These are phyloP conservation scores for Cerioporus squamosus DNA, from an alignment of 1,284 basidiomycete species.

Conservation along the genomic window DNA sequence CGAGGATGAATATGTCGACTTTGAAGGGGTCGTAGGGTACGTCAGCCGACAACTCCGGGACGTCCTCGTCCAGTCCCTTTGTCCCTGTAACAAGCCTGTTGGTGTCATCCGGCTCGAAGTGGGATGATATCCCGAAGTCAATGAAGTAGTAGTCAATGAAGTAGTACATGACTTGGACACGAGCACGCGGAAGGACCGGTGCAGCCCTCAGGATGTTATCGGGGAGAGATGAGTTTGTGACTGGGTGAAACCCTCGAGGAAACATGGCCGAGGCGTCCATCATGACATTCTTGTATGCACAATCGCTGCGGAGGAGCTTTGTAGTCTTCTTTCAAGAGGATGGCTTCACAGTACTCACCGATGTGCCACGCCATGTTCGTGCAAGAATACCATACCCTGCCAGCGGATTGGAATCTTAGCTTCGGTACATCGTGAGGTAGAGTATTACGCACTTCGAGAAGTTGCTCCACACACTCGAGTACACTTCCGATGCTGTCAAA, in stretches of 20 bases:
- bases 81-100: too few species aligned
- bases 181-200: neutral
- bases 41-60: slow-evolving; percentile 31
- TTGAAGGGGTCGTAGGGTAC: slow-evolving; percentile 39
- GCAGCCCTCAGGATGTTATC: neutral
- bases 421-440: too few species aligned
- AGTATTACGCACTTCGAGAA: neutral
- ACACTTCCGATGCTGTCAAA: neutral
- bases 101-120: too few species aligned
- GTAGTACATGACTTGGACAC: neutral
- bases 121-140: slow-evolving; percentile 7
- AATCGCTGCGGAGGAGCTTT: slow-evolving; percentile 16
- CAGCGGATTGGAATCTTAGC: too few species aligned
- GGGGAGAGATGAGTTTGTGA: neutral
- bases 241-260: slow-evolving; percentile 13
- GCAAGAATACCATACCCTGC: neutral
- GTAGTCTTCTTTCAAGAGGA: neutral
- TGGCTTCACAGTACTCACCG: neutral
- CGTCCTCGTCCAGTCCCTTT: neutral
- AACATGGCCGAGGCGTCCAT: slow-evolving; percentile 29
- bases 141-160: slow-evolving; percentile 10
- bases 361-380: neutral
- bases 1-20: slow-evolving; percentile 34
- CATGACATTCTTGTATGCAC: slow-evolving; percentile 23
- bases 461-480: neutral